phyloP scores from a whole-genome alignment of 805 yeast genomes.

The Millerozyma miso region DNA sequence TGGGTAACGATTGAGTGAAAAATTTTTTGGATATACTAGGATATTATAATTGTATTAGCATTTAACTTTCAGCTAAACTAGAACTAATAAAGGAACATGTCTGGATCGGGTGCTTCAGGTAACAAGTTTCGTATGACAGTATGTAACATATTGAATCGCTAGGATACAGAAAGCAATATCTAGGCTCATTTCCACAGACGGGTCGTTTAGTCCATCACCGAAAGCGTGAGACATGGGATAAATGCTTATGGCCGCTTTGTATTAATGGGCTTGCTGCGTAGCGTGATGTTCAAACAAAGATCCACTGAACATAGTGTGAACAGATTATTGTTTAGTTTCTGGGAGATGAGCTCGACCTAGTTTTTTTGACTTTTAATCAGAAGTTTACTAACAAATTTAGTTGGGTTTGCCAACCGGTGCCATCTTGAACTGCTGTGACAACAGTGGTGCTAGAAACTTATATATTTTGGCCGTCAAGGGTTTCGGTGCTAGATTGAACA shows the following conservation, averaged over 20 bases:
- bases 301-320: no score
- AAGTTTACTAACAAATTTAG: slow-evolving; percentile 45
- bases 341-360: no score
- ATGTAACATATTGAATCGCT: slow-evolving; percentile 49
- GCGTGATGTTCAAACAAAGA: no score
- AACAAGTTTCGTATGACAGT: slow-evolving; percentile 99
- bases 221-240: no score
- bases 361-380: no score
- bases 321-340: no score
- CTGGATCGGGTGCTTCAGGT: slow-evolving; percentile 97
- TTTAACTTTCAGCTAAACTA: not conserved
- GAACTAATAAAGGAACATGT: slow-evolving; percentile 50
- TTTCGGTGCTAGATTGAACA: slow-evolving; percentile 98
- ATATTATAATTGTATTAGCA: not conserved
- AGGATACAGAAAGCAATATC: no score
- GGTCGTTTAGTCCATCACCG: no score
- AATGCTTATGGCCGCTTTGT: no score
- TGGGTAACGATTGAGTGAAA: slow-evolving; percentile 1
- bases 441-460: slow-evolving; percentile 99
- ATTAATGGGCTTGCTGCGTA: no score
- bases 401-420: slow-evolving; percentile 99
- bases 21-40: slow-evolving; percentile 5
- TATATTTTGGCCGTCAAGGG: slow-evolving; percentile 99
- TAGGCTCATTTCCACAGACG: no score
- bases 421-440: slow-evolving; percentile 99